Percentiles rank a stretch among this genome's conserved stretches.
Conservation (phyloP, 176 grass and related monocot genomes). For the Oryza glumipatula region DNA sequence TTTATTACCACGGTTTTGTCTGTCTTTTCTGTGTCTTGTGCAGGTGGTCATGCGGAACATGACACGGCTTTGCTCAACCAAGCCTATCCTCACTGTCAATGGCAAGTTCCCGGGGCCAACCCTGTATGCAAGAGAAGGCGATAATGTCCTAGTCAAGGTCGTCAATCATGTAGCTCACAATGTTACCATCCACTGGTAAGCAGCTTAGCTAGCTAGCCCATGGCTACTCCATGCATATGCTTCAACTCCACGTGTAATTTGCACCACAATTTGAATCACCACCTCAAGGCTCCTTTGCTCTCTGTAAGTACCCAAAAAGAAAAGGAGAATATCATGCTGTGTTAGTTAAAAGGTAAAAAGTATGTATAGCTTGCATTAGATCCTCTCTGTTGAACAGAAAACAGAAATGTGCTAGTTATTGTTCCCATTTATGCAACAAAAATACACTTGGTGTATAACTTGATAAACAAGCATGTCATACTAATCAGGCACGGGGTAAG, state of each 20-base stretch:
- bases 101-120: constrained; percentile 61
- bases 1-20: not conserved
- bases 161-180: constrained; percentile 67
- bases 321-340: constrained; percentile 16
- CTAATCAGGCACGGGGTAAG: constrained; percentile 55
- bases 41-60: constrained; percentile 62
- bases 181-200: constrained; percentile 75
- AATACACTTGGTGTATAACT: not conserved
- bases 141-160: constrained; percentile 70
- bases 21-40: not conserved
- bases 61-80: constrained; percentile 64
- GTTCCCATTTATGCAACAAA: constrained; percentile 10
- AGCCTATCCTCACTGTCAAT: constrained; percentile 70
- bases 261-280: constrained; percentile 2
- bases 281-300: constrained; percentile 10
- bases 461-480: constrained; percentile 9
- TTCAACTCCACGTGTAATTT: not conserved
- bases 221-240: not conserved
- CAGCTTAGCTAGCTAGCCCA: not conserved
- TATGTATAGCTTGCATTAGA: not conserved
- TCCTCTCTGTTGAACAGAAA: not conserved
- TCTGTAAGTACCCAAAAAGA: constrained; percentile 21
- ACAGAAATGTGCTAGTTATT: not conserved
- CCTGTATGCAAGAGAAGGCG: constrained; percentile 69
- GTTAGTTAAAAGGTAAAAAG: not conserved